These are phyloP conservation scores for Pythium vanterpoolii DNA, from an alignment of 352 stramenopile species.

Conservation along the genomic window DNA sequence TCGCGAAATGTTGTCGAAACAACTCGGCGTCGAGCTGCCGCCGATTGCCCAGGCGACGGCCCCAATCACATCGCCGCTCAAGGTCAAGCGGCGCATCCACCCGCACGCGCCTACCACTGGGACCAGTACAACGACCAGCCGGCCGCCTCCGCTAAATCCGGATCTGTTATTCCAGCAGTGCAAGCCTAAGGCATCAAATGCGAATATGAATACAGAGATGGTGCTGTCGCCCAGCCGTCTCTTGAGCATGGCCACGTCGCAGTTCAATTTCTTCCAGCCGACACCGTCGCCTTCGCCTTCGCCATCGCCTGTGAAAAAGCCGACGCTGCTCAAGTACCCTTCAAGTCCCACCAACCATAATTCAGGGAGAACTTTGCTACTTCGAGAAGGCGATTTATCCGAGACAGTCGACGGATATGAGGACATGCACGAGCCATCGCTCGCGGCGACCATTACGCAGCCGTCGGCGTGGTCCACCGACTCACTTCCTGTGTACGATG, in stretches of 20 bases:
- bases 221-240: conserved; percentile 6
- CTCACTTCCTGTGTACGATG: conserved; percentile 14
- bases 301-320: background rate
- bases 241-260: conserved; percentile 14
- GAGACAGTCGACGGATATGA: background rate
- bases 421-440: background rate
- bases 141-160: conserved; percentile 9
- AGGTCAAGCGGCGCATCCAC: conserved; percentile 48
- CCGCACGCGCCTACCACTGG: conserved; percentile 25
- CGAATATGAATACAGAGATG: too few relatives aligned
- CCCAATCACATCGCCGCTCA: conserved; percentile 30
- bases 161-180: background rate
- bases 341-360: background rate
- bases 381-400: background rate
- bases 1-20: conserved; percentile 38
- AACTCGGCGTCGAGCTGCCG: conserved; percentile 56
- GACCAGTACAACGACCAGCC: conserved; percentile 18
- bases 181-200: background rate
- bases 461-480: conserved; percentile 22
- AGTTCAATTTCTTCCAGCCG: conserved; percentile 19
- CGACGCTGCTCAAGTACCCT: background rate
- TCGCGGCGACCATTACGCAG: background rate
- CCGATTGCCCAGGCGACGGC: conserved; percentile 27
- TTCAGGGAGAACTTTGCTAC: background rate
- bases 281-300: too few relatives aligned